Evolutionary conservation across 2,329 filamentous ascomycete species (phyloP).

Genomic region (Microsporum audouinii): DNA sequence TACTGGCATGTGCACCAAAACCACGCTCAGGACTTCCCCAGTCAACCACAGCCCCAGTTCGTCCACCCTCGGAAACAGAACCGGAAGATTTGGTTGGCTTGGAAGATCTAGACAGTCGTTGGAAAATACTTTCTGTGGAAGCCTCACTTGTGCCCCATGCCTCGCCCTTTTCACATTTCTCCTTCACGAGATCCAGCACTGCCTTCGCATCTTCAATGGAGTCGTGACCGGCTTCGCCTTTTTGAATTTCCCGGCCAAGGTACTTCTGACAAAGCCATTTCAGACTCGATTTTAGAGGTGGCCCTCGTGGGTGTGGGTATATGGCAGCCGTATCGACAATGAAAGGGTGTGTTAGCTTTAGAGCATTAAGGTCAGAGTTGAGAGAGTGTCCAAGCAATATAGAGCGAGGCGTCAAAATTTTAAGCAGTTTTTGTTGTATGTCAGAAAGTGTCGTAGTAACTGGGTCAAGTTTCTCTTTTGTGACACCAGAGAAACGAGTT

Average conservation of each 20-base stretch:
- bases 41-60: constrained; percentile 58
- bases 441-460: constrained; percentile 75
- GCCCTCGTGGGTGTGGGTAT: constrained; percentile 80
- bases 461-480: constrained; percentile 64
- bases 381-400: constrained; percentile 40
- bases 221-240: constrained; percentile 68
- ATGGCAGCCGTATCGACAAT: constrained; percentile 84
- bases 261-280: constrained; percentile 85
- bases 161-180: constrained; percentile 89
- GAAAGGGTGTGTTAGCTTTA: constrained; percentile 81
- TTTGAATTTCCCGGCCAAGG: constrained; percentile 77
- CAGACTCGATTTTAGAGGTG: constrained; percentile 78
- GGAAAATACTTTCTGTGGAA: constrained; percentile 79
- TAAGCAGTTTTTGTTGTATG: constrained; percentile 65
- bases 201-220: constrained; percentile 85
- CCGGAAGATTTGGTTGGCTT: constrained; percentile 25
- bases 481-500: constrained; percentile 86
- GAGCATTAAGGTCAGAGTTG: constrained; percentile 55
- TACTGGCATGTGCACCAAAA: constrained; percentile 45
- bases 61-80: constrained; percentile 18
- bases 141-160: constrained; percentile 71
- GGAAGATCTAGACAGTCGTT: constrained; percentile 53
- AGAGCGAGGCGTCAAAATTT: constrained; percentile 47
- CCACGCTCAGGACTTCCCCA: constrained; percentile 68
- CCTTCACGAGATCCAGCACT: constrained; percentile 83